phyloP scores from a whole-genome alignment of 2,329 filamentous ascomycete species.

The Cephalotrichum gorgonifer region DNA sequence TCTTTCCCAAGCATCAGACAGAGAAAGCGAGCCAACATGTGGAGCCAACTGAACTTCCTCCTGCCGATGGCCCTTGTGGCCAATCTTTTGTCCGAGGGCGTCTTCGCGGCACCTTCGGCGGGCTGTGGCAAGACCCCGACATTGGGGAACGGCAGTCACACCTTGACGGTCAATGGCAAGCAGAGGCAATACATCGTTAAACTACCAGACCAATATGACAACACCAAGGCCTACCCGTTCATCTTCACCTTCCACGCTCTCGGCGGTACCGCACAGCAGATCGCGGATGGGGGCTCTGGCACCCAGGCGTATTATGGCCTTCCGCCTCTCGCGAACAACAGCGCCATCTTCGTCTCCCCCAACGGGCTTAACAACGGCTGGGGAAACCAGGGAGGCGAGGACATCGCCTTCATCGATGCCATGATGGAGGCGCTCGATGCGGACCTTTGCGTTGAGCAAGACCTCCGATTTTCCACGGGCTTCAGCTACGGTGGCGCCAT shows the following conservation, averaged over 20 bases:
- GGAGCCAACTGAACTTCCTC: no score
- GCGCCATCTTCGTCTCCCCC: conserved; percentile 29
- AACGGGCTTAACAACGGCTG: conserved; percentile 28
- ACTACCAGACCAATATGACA: conserved; percentile 27
- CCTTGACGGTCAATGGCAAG: conserved; percentile 24
- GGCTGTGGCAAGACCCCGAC: conserved; percentile 23
- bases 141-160: conserved; percentile 18
- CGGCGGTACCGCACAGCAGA: conserved; percentile 22
- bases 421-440: conserved; percentile 25
- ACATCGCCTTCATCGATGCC: conserved; percentile 26
- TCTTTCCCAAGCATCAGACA: no score
- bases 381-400: conserved; percentile 28
- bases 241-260: conserved; percentile 31
- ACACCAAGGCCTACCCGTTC: conserved; percentile 24
- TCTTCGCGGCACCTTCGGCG: conserved; percentile 7
- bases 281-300: conserved; percentile 17
- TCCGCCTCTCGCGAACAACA: conserved; percentile 18
- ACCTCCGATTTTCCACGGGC: conserved; percentile 28
- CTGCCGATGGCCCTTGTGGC: not conserved
- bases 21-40: no score
- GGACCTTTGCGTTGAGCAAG: conserved; percentile 30
- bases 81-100: not conserved
- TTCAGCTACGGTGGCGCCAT: conserved; percentile 33
- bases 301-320: conserved; percentile 25
- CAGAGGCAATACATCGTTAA: conserved; percentile 24